Percentiles rank a stretch among this genome's conserved stretches.
Conservation (phyloP, 768 basidiomycete genomes). For the Lentinula sp. region DNA sequence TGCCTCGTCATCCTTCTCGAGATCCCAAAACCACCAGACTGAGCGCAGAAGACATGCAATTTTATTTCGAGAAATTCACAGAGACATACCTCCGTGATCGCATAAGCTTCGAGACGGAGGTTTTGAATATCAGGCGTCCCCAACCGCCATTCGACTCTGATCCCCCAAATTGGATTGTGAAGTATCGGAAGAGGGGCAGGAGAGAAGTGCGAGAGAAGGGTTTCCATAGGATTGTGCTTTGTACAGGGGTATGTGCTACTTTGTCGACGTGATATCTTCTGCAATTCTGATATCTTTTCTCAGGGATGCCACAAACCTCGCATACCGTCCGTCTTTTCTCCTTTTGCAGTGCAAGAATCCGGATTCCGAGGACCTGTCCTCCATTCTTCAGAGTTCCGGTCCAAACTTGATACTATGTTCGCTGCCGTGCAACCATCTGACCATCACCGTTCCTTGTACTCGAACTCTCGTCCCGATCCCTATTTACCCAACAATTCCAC, state of each 20-base stretch:
- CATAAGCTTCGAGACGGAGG: constrained; percentile 41
- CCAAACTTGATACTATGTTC: constrained; percentile 37
- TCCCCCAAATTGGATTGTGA: constrained; percentile 37
- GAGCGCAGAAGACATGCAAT: constrained; percentile 44
- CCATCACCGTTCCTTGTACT: background rate
- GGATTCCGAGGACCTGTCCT: constrained; percentile 41
- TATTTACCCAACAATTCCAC: background rate
- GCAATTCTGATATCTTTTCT: background rate
- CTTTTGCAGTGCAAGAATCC: constrained; percentile 25
- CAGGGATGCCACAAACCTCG: constrained; percentile 53
- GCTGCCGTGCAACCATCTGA: constrained; percentile 16
- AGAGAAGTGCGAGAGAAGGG: constrained; percentile 21
- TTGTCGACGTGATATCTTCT: background rate
- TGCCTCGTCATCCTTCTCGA: constrained; percentile 37
- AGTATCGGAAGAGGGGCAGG: constrained; percentile 18
- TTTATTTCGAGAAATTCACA: constrained; percentile 53
- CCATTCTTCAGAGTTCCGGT: constrained; percentile 46
- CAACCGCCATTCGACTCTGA: constrained; percentile 11
- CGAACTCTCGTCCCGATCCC: background rate
- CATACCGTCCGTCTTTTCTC: constrained; percentile 36
- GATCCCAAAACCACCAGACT: constrained; percentile 37
- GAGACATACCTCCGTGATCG: constrained; percentile 34
- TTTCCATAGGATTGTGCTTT: constrained; percentile 49
- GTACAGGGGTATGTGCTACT: constrained; percentile 41
- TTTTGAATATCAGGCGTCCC: constrained; percentile 35